A percentile compares a stretch with the other conserved stretches of the same genome.
Conservation (phyloP, 257 asterid species). For the Solanum ahanhuiri region DNA sequence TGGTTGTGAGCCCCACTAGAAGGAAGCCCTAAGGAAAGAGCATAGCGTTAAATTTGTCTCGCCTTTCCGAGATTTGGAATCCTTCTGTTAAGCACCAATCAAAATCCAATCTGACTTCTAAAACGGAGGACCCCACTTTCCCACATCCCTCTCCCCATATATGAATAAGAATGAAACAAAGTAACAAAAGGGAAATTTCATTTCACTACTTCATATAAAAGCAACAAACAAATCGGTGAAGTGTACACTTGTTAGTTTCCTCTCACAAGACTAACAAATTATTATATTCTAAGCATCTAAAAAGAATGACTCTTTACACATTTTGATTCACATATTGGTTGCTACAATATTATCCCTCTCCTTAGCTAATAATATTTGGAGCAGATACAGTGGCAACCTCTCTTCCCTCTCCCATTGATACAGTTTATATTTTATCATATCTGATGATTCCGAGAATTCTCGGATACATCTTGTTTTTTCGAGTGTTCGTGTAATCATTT, state of each 20-base stretch:
- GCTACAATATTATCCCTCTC: neutral
- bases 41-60: too few relatives aligned
- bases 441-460: constrained; percentile 10
- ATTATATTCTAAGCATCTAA: neutral
- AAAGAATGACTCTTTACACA: neutral
- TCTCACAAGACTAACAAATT: neutral
- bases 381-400: constrained; percentile 1
- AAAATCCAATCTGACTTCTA: too few relatives aligned
- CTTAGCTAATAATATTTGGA: neutral
- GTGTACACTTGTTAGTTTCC: neutral
- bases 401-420: constrained; percentile 1
- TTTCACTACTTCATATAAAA: neutral
- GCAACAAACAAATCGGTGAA: neutral
- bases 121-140: too few relatives aligned
- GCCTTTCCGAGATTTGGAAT: too few relatives aligned
- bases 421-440: neutral
- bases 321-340: neutral
- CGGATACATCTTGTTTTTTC: constrained; percentile 3
- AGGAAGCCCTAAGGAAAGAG: too few relatives aligned
- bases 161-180: neutral
- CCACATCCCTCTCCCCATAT: too few relatives aligned
- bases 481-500: neutral
- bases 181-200: neutral
- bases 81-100: too few relatives aligned
- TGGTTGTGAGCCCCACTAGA: too few relatives aligned